Percentiles rank a stretch among this genome's conserved stretches.
These are phyloP conservation scores for Triticum monococcum DNA, from an alignment of 176 grass and related monocot species.

Conservation along the genomic window DNA sequence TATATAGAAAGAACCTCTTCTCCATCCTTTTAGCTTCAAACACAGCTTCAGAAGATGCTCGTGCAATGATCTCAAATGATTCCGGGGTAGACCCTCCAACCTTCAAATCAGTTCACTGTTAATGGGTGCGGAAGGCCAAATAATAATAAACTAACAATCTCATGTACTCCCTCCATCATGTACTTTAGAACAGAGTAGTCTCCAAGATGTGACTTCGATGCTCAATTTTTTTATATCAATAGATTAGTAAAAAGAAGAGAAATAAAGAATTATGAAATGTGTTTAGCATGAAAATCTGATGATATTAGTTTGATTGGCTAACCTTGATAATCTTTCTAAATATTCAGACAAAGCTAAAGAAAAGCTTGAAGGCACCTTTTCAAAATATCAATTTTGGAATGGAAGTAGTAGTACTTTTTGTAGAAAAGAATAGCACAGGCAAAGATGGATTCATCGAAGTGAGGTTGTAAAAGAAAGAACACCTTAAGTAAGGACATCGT, in stretches of 20 bases:
- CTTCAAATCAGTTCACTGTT: slow-evolving; percentile 40
- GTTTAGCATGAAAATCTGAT: not conserved
- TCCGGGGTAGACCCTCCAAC: slow-evolving; percentile 64
- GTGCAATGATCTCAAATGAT: slow-evolving; percentile 72
- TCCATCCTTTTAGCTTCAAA: slow-evolving; percentile 63
- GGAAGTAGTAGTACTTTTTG: not conserved
- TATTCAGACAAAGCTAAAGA: not conserved
- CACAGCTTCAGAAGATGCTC: slow-evolving; percentile 70
- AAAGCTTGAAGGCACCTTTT: not conserved
- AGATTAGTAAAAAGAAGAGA: not conserved
- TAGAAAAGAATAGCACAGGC: not conserved
- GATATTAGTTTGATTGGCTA: not conserved
- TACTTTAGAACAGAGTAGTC: not conserved
- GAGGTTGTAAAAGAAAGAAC: not conserved
- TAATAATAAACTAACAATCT: not conserved
- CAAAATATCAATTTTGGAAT: not conserved
- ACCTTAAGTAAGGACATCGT: not conserved
- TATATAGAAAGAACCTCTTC: slow-evolving; percentile 31
- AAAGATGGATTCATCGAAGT: not conserved
- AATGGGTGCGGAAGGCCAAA: not conserved
- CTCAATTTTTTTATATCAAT: not conserved
- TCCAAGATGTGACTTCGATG: not conserved
- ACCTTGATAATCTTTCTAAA: not conserved
- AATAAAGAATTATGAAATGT: not conserved
- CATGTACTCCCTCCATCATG: not conserved